Evolutionary conservation across 495 filamentous ascomycete species (phyloP), one percentile per base, ranked within the genome.

Genomic region (Tuber magnatum): DNA sequence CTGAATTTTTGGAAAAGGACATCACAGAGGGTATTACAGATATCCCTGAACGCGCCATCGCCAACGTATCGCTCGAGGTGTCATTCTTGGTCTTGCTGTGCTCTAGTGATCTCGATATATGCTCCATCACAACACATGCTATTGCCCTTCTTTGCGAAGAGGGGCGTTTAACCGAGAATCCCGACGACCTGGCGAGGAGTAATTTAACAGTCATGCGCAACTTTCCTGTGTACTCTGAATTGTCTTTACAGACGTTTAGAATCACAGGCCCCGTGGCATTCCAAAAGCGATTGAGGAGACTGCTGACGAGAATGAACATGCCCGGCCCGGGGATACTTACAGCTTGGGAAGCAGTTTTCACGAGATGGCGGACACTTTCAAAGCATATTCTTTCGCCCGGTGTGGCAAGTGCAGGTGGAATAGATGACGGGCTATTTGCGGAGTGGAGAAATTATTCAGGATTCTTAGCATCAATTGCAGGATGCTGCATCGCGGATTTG

Each of bases 381-480:
- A 89, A 88, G 75, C 87, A 89, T 70, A 86, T 90, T 1, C 87
- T 88, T 20, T 86, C 85, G 40, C 82, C 84, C 0, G 77, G 77
- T 24, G 71, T 82, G 24, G 80, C 81, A 4, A 81, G 84, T 44
- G 78, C 81, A 12, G 87, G 88, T 14, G 83, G 78, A n/a, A 81
- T 88, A 10, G 85, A 88, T 22, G 89, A 90, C 73, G 84, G 83
- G 68, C 80, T 83, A 35, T 85, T 90, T 39, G 86, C 86, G 16
- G 89, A 91, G 77, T 91, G 89, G 89, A 86, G 89, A 43, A 91
- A 91, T 77, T 87, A 88, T 73, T 90, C 88, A 6, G 89, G 89
- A 7, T 90, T 91, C 80, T 85, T 91, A 24, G 89, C 89, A 32
- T 90, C 89, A 4, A 84, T 91, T 46, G 89, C 88, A n/a, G 89